Base-by-base conservation (phyloP, 495 filamentous ascomycete genomes). In the Podospora bellae-mahoneyi region DNA sequence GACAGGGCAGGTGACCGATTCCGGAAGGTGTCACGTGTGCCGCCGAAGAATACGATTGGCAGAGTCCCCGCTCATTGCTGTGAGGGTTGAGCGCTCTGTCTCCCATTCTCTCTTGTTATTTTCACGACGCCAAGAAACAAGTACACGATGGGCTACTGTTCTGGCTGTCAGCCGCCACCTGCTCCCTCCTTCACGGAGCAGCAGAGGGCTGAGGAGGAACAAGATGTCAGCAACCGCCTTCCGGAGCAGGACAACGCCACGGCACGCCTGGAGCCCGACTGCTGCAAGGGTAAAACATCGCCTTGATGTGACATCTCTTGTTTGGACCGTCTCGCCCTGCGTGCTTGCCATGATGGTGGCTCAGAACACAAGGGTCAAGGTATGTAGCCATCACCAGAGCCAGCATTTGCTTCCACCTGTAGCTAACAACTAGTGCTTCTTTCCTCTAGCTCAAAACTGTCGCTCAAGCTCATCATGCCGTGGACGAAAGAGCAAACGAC, bases 271-370 rank as follows among this genome's bases (percentile, higher is more conserved):
- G 32, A 67, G 59, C 20, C 32, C 39, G 48, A 65, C 23, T 83
- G 80, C 66, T 83, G 80, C 64, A 66, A 77, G 60, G 77, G 74
- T 30, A 83, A 80, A 70, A 27, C 66, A 3, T 44, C 61, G 10
- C 66, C 70, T 28, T 72, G 78, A 72, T 77, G 78, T 58, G 76
- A 83, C 72, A 66, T 58, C 60, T 77, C 80, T 30, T 86, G 84
- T 67, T 78, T 86, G 59, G 81, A 83, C 28, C 82, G 80, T 39
- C 68, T 86, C 15, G 83, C 82, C 34, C 58, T 83, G 6, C 81
- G 82, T 6, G 80, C 73, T 56, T 78, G 74, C 64, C 66, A 74
- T 1, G 58, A 68, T 1, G 64, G 79, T 7, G 58, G 63, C 55
- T 20, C 66, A 61, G 39, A n/a, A 65, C 10, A 34, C 20, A 34